Base-by-base conservation (phyloP, 495 filamentous ascomycete species). In the Aspergillus steynii region DNA sequence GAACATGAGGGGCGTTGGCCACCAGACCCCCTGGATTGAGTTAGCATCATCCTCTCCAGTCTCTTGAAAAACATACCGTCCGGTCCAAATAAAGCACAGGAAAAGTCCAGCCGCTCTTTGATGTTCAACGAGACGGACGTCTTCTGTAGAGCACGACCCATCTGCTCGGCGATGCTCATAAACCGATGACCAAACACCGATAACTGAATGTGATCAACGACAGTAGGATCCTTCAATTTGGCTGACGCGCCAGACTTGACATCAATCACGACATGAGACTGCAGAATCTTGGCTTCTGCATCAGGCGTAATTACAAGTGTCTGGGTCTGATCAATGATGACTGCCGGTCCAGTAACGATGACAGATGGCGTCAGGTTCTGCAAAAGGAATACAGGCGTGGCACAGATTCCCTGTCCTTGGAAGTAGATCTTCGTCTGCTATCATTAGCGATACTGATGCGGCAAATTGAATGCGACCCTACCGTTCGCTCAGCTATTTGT, bases 151-250 rank as follows among this genome's bases (percentile, higher is more conserved):
- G 95, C 93, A 56, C 92, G 81, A 4, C 95, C 95, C 94, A 97
- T 98, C 71, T 97, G 94, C 75, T 99, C 95, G 4, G 95, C 95
- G 69, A 99, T 98, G 14, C 94, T 92, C 95, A 99, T 99, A 77
- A 99, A 99, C 1, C 95, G 82, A 71, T 99, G 93, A 2, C 92
- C 92, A 66, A 99, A 99, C 60, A 98, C 96, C 70, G 87, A 95
- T 5, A 99, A 85, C 75, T 95, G 89, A 71, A 99, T 96, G 0
- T 95, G 94, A 65, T 96, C 78, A 47, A 80, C 66, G 4, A 10
- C 7, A 3, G 37, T 42, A 3, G 37, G 9, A 42, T 42, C 9
- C 10, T 42, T 42, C 37, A 14, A 42, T 20, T 20, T 20, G 20
- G 20, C 20, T 20, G 20, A 20, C 20, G 20, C 20, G 20, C 20